Evolutionary conservation across 2,329 filamentous ascomycete genomes (phyloP), one percentile per base, ranked within the genome.

Genomic region (Phialophora verrucosa): DNA sequence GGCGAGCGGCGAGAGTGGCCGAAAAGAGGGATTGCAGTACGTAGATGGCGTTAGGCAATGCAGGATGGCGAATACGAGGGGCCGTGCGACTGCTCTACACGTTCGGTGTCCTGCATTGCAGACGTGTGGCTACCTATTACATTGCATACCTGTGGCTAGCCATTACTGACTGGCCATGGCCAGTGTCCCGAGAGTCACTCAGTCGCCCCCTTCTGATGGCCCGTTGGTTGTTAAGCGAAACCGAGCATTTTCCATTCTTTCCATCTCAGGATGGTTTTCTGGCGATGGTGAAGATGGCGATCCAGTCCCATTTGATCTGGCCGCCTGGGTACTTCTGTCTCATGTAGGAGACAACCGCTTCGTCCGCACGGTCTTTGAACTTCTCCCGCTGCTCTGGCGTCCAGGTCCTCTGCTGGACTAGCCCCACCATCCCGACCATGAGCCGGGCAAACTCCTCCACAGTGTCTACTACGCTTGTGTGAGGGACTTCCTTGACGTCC

Each of bases 241-340:
- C 17, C 35, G 14, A 42, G 14, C 12, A 42, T n/a, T 44, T 8
- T n/a, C 38, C 1, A 44, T 20, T 17, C 7, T 11, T 42, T 17
- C 12, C 38, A 42, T n/a, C 38, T 60, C n/a, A 63, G 7, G 12
- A 59, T 12, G 72, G 58, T 64, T 78, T 78, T 55, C 67, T 71
- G 25, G 72, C 76, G 17, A 72, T 75, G 1, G 75, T 73, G 50
- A 78, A 53, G 63, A 78, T 70, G 7, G 76, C 76, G 27, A 69
- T 29, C 68, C 68, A 70, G 17, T 66, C 59, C 68, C 68, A 70
- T 14, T 42, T 55, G 59, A 70, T 62, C 54, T 59, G 57, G 11
- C 57, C 61, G 8, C 66, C 58, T n/a, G 58, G 49, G 27, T 70
- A 70, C 17, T 66, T 70, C 29, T 68, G 32, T 27, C 25, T 25